Evolutionary conservation across 108 stramenopile genomes (phyloP), one percentile per base, ranked within the genome.

Genomic region (Cyclotella kingstonii): DNA sequence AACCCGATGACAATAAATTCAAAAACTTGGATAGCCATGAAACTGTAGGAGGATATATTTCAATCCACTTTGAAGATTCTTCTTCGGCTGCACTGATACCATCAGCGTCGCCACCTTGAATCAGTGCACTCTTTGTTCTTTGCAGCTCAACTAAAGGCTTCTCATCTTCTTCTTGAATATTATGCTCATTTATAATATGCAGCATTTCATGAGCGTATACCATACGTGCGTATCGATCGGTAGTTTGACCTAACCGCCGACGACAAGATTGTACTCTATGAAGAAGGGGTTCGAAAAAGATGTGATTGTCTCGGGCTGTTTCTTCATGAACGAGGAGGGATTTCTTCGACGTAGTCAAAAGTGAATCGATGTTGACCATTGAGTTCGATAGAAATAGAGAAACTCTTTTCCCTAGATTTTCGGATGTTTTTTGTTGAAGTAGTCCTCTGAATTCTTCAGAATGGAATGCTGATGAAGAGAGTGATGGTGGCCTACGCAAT

Each of bases 1-100:
- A 63, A 69, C 88, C 84, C 0, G 95, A 87, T 6, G 84, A 84
- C 9, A 70, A 53, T 44, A 97, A 74, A 74, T 97, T 97, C 40
- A 97, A 67, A 52, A 89, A 57, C 34, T 76, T 82, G 21, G 80
- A 82, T 25, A 81, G 28, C 11, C 25, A n/a, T 18, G 64, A 66
- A 7, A 74, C 64, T 1, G 38, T 60, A 2, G 58, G 51, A 19
- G 22, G 33, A 19, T 55, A 49, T 22, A 48, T 50, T 19, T 27
- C 62, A 0, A 60, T 60, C 33, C 55, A 65, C 57, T 58, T 35
- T 28, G n/a, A n/a, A n/a, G n/a, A n/a, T n/a, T n/a, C n/a, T n/a
- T n/a, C n/a, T n/a, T n/a, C n/a, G n/a, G n/a, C n/a, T n/a, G n/a
- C n/a, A n/a, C n/a, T n/a, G n/a, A n/a, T n/a, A n/a, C 28, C 23